Conservation (phyloP, 2,329 filamentous ascomycete species). For the Ascochyta lentis region DNA sequence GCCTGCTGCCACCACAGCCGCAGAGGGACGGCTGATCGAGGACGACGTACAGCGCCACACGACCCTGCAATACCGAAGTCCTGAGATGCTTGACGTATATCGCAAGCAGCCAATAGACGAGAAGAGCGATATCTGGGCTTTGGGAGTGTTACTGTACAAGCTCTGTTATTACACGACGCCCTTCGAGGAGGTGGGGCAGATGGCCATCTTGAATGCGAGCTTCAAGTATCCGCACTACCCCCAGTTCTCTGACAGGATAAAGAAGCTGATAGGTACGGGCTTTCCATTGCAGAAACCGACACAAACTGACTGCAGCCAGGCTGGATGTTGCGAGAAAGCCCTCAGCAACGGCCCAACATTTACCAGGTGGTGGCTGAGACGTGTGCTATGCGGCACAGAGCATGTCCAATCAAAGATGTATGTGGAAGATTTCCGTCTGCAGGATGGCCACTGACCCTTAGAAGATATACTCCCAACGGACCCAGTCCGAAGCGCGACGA, state of each 20-base stretch:
- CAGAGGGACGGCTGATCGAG: conserved; percentile 90
- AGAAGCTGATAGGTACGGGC: conserved; percentile 82
- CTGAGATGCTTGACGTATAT: conserved; percentile 99
- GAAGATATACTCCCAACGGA: conserved; percentile 60
- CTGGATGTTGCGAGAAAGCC: conserved; percentile 88
- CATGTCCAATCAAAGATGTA: conserved; percentile 89
- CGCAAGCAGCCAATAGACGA: conserved; percentile 95
- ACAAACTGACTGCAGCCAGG: conserved; percentile 58
- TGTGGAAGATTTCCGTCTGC: conserved; percentile 17
- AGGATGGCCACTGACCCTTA: conserved; percentile 28
- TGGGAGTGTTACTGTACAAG: conserved; percentile 95
- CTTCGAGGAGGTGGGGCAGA: conserved; percentile 96
- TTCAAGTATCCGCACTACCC: conserved; percentile 92
- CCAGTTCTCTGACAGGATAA: conserved; percentile 85
- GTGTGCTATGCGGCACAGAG: conserved; percentile 85
- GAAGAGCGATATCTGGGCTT: conserved; percentile 97
- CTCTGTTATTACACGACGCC: conserved; percentile 99
- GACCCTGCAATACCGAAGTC: conserved; percentile 94
- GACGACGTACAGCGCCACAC: conserved; percentile 98
- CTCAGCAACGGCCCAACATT: conserved; percentile 82
- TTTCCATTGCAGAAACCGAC: neutral
- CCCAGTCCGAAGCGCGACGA: conserved; percentile 68
- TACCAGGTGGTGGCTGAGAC: conserved; percentile 90
- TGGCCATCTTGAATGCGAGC: conserved; percentile 94
- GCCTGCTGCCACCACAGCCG: conserved; percentile 82